phyloP scores from a whole-genome alignment of 1,284 basidiomycete genomes.

The Polyporus tsugae region DNA sequence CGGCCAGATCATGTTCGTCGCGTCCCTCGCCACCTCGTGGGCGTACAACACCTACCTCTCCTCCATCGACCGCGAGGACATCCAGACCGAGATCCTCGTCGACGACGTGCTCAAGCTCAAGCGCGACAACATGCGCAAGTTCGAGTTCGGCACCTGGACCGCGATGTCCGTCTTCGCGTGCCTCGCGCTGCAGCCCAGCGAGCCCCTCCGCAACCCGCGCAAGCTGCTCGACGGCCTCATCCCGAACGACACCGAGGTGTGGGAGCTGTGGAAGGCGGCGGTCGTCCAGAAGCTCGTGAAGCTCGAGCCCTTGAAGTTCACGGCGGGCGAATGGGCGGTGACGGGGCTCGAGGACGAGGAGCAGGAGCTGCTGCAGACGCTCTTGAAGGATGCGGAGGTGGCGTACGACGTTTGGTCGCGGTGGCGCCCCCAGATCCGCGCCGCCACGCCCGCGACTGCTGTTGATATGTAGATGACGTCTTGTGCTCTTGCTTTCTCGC shows the following conservation, averaged over 20 bases:
- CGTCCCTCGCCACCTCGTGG: conserved; percentile 31
- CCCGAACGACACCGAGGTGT: conserved; percentile 30
- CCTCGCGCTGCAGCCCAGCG: conserved; percentile 19
- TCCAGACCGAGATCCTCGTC: conserved; percentile 29
- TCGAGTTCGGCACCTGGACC: conserved; percentile 26
- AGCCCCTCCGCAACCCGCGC: conserved; percentile 16
- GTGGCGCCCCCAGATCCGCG: not conserved
- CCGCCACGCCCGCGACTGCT: not conserved
- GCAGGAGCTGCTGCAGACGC: conserved; percentile 16
- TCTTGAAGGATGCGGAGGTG: conserved; percentile 26
- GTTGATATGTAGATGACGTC: not conserved
- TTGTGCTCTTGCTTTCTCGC: not conserved
- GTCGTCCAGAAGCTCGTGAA: not conserved
- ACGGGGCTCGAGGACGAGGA: conserved; percentile 14
- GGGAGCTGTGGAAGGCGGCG: conserved; percentile 19
- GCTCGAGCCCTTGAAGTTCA: conserved; percentile 12
- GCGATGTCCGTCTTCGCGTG: conserved; percentile 26
- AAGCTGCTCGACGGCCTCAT: conserved; percentile 30
- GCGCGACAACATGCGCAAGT: conserved; percentile 15
- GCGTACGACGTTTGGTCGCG: conserved; percentile 9
- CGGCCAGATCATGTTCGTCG: conserved; percentile 34
- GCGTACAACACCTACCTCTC: conserved; percentile 32
- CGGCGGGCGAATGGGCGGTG: conserved; percentile 16
- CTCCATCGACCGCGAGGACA: conserved; percentile 31
- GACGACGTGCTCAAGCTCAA: conserved; percentile 17